Evolutionary conservation across 169 alveolate species (phyloP).

Genomic region (Miamiensis avidus): DNA sequence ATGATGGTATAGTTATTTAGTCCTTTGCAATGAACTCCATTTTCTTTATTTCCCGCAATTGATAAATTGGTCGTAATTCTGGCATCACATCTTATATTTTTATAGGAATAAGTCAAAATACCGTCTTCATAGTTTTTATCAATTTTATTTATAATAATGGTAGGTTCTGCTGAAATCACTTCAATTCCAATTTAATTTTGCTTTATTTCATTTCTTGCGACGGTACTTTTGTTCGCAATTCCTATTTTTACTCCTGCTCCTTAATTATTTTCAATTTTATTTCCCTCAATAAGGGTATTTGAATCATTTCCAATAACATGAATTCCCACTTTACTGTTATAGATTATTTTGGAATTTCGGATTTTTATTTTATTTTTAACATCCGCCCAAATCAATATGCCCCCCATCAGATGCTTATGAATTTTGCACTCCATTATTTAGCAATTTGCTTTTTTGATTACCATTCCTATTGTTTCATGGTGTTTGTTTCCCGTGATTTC

Average conservation of each 20-base stretch:
- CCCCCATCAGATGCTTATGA: conserved; percentile 52
- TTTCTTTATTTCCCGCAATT: conserved; percentile 60
- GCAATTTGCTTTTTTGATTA: conserved; percentile 46
- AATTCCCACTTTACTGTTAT: conserved; percentile 61
- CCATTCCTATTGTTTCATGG: conserved; percentile 26
- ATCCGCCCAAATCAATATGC: conserved; percentile 50
- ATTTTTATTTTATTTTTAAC: conserved; percentile 48
- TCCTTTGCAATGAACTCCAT: conserved; percentile 71
- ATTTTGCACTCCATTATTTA: conserved; percentile 39
- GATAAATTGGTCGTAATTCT: conserved; percentile 48
- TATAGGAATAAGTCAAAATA: conserved; percentile 52
- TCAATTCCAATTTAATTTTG: conserved; percentile 59
- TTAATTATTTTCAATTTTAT: conserved; percentile 63
- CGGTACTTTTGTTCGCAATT: conserved; percentile 62
- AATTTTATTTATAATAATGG: conserved; percentile 64
- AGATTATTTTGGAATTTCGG: conserved; percentile 50
- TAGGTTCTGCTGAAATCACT: conserved; percentile 65
- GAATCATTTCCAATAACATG: conserved; percentile 73
- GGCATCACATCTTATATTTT: conserved; percentile 58
- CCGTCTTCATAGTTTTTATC: conserved; percentile 75
- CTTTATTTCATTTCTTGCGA: conserved; percentile 59
- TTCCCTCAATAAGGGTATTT: conserved; percentile 56
- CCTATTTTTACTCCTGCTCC: conserved; percentile 76
- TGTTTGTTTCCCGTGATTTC: conserved; percentile 61
- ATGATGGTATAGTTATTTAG: conserved; percentile 64